Evolutionary conservation across 1,284 basidiomycete species (phyloP), one percentile per base, ranked within the genome.

Genomic region (Sanghuangporus sanghuang): DNA sequence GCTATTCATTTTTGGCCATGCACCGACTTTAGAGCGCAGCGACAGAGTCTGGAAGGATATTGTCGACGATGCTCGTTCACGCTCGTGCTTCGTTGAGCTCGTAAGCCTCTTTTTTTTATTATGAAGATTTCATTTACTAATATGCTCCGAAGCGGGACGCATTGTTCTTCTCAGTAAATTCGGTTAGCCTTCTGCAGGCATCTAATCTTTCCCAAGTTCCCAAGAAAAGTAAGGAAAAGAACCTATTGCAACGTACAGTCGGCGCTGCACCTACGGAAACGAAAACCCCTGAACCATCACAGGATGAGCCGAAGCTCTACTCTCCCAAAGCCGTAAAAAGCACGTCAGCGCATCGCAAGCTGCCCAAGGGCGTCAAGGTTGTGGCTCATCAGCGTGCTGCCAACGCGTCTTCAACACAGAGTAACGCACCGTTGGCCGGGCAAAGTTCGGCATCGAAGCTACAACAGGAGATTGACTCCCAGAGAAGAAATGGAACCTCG

Each of bases 1-100:
- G 6, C 77, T 99, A 9, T 99, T 96, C 73, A 88, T 99, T 56
- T 82, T 99, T 35, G 97, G 97, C 6, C 89, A 98, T 74, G 90
- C 89, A 6, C 78, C 90, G 8, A 96, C 95, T 1, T 81, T 98
- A 8, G 89, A 94, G 72, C 81, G 94, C 61, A 93, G 92, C 66
- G 90, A 98, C 69, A 76, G 81, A 18, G 85, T 82, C 12, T 98
- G 95, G 95, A 82, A 79, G 61, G 77, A 81, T 35, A 93, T 97
- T 46, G 81, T 97, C 23, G 74, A 78, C 8, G 90, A 98, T 73
- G 93, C 95, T 0, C 80, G 85, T 61, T 73, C 77, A 12, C 79
- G 87, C 63, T 76, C 77, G 16, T 71, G 79, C 40, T 69, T 90
- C 46, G 71, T 82, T 12, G 82, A 86, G 23, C 55, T 62, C 68